Evolutionary conservation across 495 filamentous ascomycete genomes (phyloP), one percentile per base, ranked within the genome.

Genomic region (Penicillium subrubescens): DNA sequence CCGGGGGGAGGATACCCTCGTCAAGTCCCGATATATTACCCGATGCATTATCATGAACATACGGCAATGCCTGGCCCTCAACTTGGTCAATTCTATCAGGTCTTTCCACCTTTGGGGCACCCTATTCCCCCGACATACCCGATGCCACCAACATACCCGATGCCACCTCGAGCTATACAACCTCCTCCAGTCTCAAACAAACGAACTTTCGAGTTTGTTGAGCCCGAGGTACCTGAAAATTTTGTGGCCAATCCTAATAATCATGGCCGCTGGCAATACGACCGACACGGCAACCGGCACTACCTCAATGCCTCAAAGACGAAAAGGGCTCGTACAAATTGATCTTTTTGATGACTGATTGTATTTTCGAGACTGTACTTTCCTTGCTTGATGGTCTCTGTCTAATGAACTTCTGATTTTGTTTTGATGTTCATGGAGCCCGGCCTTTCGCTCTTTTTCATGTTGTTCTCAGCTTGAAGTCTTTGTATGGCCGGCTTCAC

Each of bases 231-330:
- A 7, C 70, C 74, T 15, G 11, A 19, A n/a, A 25, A 58, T 5
- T 75, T 75, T 50, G 58, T 66, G 19, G 66, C 65, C 44, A 75
- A 77, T 31, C 73, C 73, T 3, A 61, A 71, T 11, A 76, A 73
- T 21, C 70, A 73, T 53, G 68, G 52, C 44, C 63, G 71, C 25
- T 77, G 66, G 62, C n/a, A 60, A 35, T 23, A 59, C 41, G 58
- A 59, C 35, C 10, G 25, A 1, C 17, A 37, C 19, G 72, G 72
- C 11, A 60, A 60, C 3, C 33, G 63, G n/a, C 17, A 31, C 7
- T 73, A 72, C 48, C 48, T 77, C 46, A 73, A 69, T 58, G 67
- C 44, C 5, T 60, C 69, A 21, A 59, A 62, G 57, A 62, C 60
- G 23, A 67, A 61, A 27, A 43, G 52, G 27, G 21, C 50, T 21